Conservation (phyloP, 148 eudicot species). For the Camellia granthamiana region DNA sequence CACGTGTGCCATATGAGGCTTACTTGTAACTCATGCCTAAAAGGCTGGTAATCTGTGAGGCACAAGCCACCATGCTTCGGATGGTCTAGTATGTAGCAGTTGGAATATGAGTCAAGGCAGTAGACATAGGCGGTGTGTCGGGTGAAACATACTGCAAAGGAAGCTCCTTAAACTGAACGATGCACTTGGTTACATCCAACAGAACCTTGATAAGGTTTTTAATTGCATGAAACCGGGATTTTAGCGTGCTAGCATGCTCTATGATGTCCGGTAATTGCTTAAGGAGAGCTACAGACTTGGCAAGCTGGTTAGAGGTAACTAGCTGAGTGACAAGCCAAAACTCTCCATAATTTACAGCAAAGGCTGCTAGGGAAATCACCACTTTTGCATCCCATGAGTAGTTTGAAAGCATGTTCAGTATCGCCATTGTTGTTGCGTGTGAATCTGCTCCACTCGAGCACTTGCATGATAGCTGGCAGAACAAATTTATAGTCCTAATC, state of each 20-base stretch:
- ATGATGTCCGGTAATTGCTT: constrained; percentile 68
- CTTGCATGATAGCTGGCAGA: constrained; percentile 72
- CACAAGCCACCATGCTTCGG: constrained; percentile 74
- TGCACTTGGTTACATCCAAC: constrained; percentile 60
- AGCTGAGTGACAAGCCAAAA: constrained; percentile 74
- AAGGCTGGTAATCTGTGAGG: constrained; percentile 58
- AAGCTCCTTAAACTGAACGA: constrained; percentile 59
- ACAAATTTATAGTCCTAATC: not conserved
- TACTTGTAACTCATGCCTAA: constrained; percentile 78
- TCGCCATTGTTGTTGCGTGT: constrained; percentile 67
- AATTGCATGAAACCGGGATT: constrained; percentile 58
- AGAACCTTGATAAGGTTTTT: constrained; percentile 54
- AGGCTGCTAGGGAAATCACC: constrained; percentile 67
- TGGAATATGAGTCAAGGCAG: constrained; percentile 65
- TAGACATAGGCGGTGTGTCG: constrained; percentile 61
- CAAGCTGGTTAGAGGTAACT: constrained; percentile 52
- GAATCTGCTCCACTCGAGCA: constrained; percentile 79
- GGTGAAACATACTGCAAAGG: constrained; percentile 67
- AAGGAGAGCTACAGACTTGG: constrained; percentile 74
- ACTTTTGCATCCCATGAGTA: constrained; percentile 90
- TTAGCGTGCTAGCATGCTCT: constrained; percentile 53
- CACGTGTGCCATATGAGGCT: constrained; percentile 15
- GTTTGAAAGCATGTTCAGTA: constrained; percentile 60
- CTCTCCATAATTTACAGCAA: constrained; percentile 71
- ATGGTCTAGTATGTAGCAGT: constrained; percentile 95